Evolutionary conservation across 768 basidiomycete species (phyloP), one percentile per base, ranked within the genome.

Genomic region (Lyophyllum decastes): DNA sequence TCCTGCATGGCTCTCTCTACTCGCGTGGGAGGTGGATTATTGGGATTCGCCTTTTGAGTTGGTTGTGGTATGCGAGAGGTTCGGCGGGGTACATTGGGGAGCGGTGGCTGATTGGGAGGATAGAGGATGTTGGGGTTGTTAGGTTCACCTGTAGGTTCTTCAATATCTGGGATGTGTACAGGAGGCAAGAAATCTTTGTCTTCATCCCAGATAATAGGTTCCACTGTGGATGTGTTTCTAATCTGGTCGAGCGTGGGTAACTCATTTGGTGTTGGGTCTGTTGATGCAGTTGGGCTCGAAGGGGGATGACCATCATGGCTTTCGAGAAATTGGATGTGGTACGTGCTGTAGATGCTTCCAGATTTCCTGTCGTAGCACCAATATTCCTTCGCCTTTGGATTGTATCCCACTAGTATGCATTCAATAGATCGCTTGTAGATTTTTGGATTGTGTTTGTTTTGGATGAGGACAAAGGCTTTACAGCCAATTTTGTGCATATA

Each of bases 341-440:
- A 70, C 0, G 67, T 66, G 2, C 54, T 59, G 43, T 69, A 49
- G 17, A 70, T 53, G 2, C 60, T 61, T 9, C 55, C 19, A 1
- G 65, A 58, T 6, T 21, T 14, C 5, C 55, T 54, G 49, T 77
- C 58, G 26, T 71, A 73, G 61, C 72, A 70, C 17, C 64, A 50
- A 50, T 72, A 78, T 0, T 68, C 71, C 52, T 76, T 76, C 1
- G 72, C 66, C 14, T 67, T 66, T 0, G 54, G 27, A 0, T 66
- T 62, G 53, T 78, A 80, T 1, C 78, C 73, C 51, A 78, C 68
- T 35, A 77, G 73, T 1, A 73, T 54, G 53, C 78, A 78, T 62
- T 75, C 71, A 27, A 67, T 30, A 1, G 62, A 63, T 2, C 58
- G 50, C 11, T 59, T 60, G 30, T 48, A 61, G 19, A 72, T 63